Evolutionary conservation across 2,329 filamentous ascomycete species (phyloP), one percentile per base, ranked within the genome.

Genomic region (Westerdykella aurantiaca): DNA sequence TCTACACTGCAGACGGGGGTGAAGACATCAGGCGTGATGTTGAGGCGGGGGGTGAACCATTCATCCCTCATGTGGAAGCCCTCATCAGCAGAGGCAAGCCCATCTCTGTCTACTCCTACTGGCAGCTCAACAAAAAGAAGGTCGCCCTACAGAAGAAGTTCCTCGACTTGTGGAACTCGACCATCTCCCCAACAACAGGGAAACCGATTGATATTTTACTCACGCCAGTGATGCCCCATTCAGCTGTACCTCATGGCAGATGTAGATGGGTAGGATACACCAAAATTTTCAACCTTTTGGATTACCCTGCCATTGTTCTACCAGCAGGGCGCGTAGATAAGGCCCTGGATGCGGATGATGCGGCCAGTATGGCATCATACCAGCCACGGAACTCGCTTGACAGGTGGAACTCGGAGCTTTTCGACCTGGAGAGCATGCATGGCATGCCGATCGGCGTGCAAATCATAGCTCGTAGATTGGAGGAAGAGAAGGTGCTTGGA

Each of bases 91-190:
- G 35, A 22, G 61, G 57, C 51, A 70, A 10, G 58, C 78, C 58
- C 1, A 78, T 83, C 12, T 81, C 78, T 0, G 79, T 83, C 0
- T 83, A 79, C 45, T 70, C 81, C 4, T 85, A 85, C 61, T 85
- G 81, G 82, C 80, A 83, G 51, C 69, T 85, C 6, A 84, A 83
- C 62, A 77, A 69, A 47, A 69, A 72, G 21, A 84, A 83, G 53
- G 44, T 70, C 21, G 67, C 64, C 0, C 66, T 72, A 4, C 78
- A 81, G 49, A 74, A 80, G 45, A 68, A 64, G 2, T 83, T 81
- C 43, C 69, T 82, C 1, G 72, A 80, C 39, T 77, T 80, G 45
- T 85, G 80, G 81, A 74, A 75, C 37, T 57, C 58, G 0, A 63
- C 69, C 1, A 65, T 55, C 13, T 76, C 72, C 2, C 56, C 67